These are phyloP conservation scores for Fistulina hepatica DNA, from an alignment of 1,284 basidiomycete genomes.

Conservation along the genomic window DNA sequence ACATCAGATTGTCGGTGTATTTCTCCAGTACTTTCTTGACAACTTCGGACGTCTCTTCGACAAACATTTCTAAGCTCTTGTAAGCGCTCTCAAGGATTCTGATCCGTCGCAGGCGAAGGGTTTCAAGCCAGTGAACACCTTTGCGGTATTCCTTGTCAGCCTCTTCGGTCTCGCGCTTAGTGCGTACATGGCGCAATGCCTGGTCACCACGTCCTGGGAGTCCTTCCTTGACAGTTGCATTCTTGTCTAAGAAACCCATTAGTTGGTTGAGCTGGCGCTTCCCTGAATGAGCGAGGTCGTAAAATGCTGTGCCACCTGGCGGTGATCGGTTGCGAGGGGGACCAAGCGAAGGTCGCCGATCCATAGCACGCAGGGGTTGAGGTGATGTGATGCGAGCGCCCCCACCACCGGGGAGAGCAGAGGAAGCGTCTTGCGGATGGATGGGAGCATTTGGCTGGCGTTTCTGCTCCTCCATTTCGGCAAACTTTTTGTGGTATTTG, in stretches of 20 bases:
- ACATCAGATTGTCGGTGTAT: conserved; percentile 75
- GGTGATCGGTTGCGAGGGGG: conserved; percentile 62
- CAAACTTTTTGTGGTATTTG: conserved; percentile 68
- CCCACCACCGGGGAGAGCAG: conserved; percentile 20
- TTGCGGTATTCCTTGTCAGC: conserved; percentile 90
- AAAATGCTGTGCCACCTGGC: conserved; percentile 55
- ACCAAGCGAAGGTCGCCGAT: conserved; percentile 50
- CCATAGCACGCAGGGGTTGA: conserved; percentile 59
- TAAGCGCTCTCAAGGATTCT: conserved; percentile 80
- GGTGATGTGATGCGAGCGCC: conserved; percentile 47
- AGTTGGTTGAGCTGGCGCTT: conserved; percentile 71
- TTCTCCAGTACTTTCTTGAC: conserved; percentile 56
- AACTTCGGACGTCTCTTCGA: conserved; percentile 59
- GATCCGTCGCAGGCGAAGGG: conserved; percentile 69
- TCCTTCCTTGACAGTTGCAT: conserved; percentile 46
- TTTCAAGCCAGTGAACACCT: conserved; percentile 90
- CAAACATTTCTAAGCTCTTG: conserved; percentile 76
- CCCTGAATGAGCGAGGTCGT: conserved; percentile 71
- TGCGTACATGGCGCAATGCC: conserved; percentile 63
- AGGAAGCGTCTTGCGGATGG: conserved; percentile 22
- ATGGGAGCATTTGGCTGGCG: conserved; percentile 24
- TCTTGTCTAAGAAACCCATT: conserved; percentile 68
- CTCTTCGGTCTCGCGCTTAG: conserved; percentile 86
- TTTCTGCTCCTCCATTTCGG: conserved; percentile 75
- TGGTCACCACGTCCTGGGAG: conserved; percentile 48